Percentiles rank a stretch among this genome's conserved stretches.
phyloP scores from a whole-genome alignment of 441 rosid species.

The Corymbia citriodora region DNA sequence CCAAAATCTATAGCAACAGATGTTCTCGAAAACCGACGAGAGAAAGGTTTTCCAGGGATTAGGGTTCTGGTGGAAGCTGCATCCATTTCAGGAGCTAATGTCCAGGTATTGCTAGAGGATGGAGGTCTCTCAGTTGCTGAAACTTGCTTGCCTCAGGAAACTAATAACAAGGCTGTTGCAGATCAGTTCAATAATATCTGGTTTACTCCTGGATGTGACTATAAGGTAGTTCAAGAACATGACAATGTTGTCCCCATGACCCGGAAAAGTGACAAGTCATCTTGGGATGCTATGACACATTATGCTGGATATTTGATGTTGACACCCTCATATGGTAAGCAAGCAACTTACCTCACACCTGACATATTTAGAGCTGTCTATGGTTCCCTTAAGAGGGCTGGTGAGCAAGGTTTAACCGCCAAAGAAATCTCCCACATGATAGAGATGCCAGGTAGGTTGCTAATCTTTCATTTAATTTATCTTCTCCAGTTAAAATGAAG shows the following conservation, averaged over 20 bases:
- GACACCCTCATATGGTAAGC: constrained; percentile 26
- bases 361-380: constrained; percentile 46
- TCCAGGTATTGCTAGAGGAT: constrained; percentile 45
- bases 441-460: constrained; percentile 35
- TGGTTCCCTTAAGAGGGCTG: constrained; percentile 71
- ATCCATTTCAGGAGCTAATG: constrained; percentile 30
- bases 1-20: constrained; percentile 55
- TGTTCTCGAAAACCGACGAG: constrained; percentile 74
- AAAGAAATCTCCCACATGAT: constrained; percentile 49
- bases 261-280: constrained; percentile 23
- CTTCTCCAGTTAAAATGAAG: neutral
- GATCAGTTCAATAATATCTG: constrained; percentile 13
- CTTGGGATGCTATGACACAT: constrained; percentile 74
- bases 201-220: constrained; percentile 25
- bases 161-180: constrained; percentile 21
- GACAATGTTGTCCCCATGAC: constrained; percentile 27
- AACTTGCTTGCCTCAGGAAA: neutral
- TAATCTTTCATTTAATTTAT: neutral
- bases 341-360: constrained; percentile 30
- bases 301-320: constrained; percentile 44
- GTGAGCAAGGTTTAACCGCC: constrained; percentile 85
- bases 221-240: constrained; percentile 32
- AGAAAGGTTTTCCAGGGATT: constrained; percentile 96
- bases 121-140: constrained; percentile 25
- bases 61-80: constrained; percentile 47